A percentile compares a stretch with the other conserved stretches of the same genome.
phyloP scores from a whole-genome alignment of 2,329 filamentous ascomycete genomes.

The Harringtonia aguacate region DNA sequence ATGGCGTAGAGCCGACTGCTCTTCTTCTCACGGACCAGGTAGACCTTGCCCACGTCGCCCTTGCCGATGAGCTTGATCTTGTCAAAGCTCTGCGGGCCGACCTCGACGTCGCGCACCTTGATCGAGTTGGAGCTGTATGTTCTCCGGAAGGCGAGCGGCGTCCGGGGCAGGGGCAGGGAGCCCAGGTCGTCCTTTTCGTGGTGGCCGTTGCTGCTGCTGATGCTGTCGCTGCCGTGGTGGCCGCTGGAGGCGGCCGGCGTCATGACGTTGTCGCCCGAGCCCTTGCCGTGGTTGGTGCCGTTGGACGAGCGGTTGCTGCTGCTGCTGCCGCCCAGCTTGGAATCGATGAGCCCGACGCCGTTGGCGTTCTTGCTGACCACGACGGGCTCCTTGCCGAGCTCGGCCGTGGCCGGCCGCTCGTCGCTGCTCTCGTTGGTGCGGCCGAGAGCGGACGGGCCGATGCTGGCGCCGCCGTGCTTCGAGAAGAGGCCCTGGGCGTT shows the following conservation, averaged over 20 bases:
- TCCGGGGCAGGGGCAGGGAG: constrained; percentile 56
- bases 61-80: constrained; percentile 99
- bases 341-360: constrained; percentile 34
- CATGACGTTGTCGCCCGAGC: constrained; percentile 21
- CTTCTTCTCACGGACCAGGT: constrained; percentile 96
- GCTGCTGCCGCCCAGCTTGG: constrained; percentile 22
- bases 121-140: constrained; percentile 99
- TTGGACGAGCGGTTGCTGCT: constrained; percentile 13
- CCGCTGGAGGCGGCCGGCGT: constrained; percentile 13
- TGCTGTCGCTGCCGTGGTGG: constrained; percentile 18
- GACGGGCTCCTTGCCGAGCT: constrained; percentile 74
- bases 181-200: constrained; percentile 40
- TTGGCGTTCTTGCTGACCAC: constrained; percentile 43
- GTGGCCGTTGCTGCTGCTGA: constrained; percentile 18
- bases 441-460: background rate
- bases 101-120: constrained; percentile 94
- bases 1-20: constrained; percentile 91
- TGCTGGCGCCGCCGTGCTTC: constrained; percentile 33
- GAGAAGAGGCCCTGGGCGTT: constrained; percentile 90
- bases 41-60: constrained; percentile 97
- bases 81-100: constrained; percentile 90
- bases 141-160: constrained; percentile 70
- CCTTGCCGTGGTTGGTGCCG: too few relatives aligned
- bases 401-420: constrained; percentile 71
- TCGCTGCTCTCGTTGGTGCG: constrained; percentile 20